Percentiles rank a stretch among this genome's conserved stretches.
Conservation (phyloP, 305 asterid genomes). For the Fraxinus baroniana region DNA sequence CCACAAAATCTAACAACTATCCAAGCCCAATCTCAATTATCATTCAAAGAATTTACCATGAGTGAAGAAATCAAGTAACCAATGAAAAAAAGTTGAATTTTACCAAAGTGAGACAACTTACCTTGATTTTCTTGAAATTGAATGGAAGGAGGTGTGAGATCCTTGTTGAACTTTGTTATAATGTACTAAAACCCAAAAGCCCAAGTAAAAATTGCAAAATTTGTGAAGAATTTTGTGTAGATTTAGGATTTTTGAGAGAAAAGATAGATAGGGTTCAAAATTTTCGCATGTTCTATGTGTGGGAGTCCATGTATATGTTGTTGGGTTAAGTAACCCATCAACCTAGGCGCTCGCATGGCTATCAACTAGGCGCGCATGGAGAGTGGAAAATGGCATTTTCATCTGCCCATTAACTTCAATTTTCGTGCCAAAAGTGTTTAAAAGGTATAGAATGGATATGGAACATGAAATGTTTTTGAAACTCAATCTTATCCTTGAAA, state of each 20-base stretch:
- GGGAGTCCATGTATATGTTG: neutral
- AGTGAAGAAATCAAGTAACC: neutral
- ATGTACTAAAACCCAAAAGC: neutral
- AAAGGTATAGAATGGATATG: neutral
- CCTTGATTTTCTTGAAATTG: neutral
- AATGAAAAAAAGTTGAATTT: neutral
- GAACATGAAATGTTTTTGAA: neutral
- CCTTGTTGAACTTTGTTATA: neutral
- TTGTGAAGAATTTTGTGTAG: neutral
- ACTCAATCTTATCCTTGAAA: no score
- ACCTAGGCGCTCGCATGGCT: neutral
- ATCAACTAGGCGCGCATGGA: neutral
- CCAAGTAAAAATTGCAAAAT: neutral
- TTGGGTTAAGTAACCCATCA: neutral
- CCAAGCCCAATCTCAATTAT: neutral
- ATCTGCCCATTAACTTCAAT: neutral
- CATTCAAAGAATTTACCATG: neutral
- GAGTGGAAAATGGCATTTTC: neutral
- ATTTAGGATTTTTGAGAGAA: no score
- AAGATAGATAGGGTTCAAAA: neutral
- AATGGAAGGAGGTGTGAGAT: neutral
- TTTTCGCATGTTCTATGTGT: neutral
- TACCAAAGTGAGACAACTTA: neutral
- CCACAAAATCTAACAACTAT: no score
- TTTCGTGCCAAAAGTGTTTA: neutral